Evolutionary conservation across 2,329 filamentous ascomycete genomes (phyloP), one percentile per base, ranked within the genome.

Genomic region (Diplodia intermedia): DNA sequence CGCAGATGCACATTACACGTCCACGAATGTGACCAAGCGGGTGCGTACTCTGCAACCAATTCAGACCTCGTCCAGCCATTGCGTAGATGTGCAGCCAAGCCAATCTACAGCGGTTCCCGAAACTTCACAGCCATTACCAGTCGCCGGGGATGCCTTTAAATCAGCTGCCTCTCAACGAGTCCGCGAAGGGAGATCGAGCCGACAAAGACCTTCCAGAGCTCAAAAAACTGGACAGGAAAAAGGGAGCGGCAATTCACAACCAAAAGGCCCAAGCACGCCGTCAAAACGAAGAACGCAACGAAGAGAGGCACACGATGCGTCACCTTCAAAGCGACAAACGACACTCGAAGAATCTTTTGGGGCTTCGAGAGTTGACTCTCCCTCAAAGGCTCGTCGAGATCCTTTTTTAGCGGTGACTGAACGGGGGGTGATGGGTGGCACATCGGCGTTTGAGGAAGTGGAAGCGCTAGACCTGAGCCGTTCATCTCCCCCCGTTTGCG

Each of bases 401-500:
- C 14, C n/a, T 38, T 38, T 53, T n/a, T 26, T 52, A 26, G 43
- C 18, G 15, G 47, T 15, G 4, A 18, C 23, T 15, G 26, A 50
- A 14, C 20, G 23, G 20, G 20, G 18, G 2, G 23, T 36, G n/a
- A 14, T 20, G 18, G 23, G 31, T 18, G 15, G 20, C n/a, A 49
- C 38, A 26, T 23, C 33, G 5, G 20, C 33, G 15, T 31, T 54
- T 31, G 29, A 53, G 8, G 55, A 31, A 50, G 23, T 68, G 50
- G 69, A 67, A 47, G 70, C 70, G 38, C 69, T 60, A n/a, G 50
- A 69, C 2, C 60, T 69, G 6, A 53, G 20, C 26, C 60, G n/a
- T 31, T 50, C 63, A 9, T 66, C 69, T 6, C 65, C 69, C 20
- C 18, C 66, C 1, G 31, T 7, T 15, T 7, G 7, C 31, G 20